Evolutionary conservation across 768 basidiomycete species (phyloP).

Genomic region (Plicaturopsis crispa): DNA sequence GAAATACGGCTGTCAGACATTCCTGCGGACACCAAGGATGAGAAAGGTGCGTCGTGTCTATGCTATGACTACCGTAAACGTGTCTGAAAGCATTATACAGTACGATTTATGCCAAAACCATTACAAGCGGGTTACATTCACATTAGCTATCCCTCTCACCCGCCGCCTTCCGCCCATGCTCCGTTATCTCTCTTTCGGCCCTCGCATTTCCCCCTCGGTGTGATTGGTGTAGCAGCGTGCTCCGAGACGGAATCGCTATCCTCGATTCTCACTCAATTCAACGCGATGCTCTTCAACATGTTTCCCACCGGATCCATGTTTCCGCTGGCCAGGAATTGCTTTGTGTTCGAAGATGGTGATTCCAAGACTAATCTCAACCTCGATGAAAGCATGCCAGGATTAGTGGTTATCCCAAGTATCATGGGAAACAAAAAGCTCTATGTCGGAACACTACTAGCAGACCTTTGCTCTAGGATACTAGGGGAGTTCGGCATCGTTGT

Average conservation of each 20-base stretch:
- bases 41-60: constrained; percentile 45
- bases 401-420: constrained; percentile 74
- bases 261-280: constrained; percentile 57
- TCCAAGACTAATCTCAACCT: constrained; percentile 50
- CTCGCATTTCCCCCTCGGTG: constrained; percentile 79
- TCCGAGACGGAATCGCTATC: constrained; percentile 45
- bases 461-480: constrained; percentile 81
- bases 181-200: constrained; percentile 68
- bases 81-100: constrained; percentile 24
- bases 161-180: constrained; percentile 58
- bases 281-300: constrained; percentile 51
- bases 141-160: constrained; percentile 71
- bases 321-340: constrained; percentile 76
- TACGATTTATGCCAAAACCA: constrained; percentile 75
- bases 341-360: constrained; percentile 73
- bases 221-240: constrained; percentile 80
- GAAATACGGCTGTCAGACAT: constrained; percentile 76
- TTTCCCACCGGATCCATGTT: constrained; percentile 63
- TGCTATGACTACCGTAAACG: not conserved
- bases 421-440: constrained; percentile 88
- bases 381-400: constrained; percentile 47
- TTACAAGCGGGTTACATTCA: constrained; percentile 77
- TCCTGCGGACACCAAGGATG: constrained; percentile 70
- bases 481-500: constrained; percentile 84
- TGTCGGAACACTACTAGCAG: constrained; percentile 82